Evolutionary conservation across 768 basidiomycete genomes (phyloP).

Genomic region (Galerina marginata): DNA sequence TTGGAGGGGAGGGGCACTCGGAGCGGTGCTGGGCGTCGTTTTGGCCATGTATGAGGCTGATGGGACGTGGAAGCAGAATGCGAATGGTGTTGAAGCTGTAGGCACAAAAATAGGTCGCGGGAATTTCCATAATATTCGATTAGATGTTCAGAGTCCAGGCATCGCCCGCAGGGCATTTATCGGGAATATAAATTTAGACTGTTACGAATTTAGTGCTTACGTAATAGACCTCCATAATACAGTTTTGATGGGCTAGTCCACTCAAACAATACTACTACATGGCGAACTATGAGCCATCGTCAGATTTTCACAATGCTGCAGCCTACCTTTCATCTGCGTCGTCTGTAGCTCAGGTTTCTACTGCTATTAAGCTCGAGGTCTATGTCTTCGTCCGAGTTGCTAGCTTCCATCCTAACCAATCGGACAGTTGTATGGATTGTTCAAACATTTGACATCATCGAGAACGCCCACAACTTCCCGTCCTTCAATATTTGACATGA

Average conservation of each 20-base stretch:
- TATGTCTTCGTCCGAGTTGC: slow-evolving; percentile 29
- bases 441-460: slow-evolving; percentile 74
- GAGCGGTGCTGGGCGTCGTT: too few species aligned
- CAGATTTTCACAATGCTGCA: slow-evolving; percentile 63
- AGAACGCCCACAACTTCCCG: slow-evolving; percentile 57
- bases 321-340: slow-evolving; percentile 64
- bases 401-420: slow-evolving; percentile 35
- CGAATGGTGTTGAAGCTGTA: too few species aligned
- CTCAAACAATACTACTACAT: slow-evolving; percentile 2
- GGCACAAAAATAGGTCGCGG: too few species aligned
- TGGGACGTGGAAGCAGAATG: too few species aligned
- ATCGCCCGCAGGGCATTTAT: too few species aligned
- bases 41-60: too few species aligned
- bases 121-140: too few species aligned
- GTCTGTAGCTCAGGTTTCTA: slow-evolving; percentile 60
- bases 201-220: slow-evolving; percentile 16
- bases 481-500: slow-evolving; percentile 80
- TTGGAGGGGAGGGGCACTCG: too few species aligned
- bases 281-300: slow-evolving; percentile 28
- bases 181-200: slow-evolving; percentile 7
- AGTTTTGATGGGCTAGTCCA: background rate
- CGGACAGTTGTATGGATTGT: slow-evolving; percentile 82
- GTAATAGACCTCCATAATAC: slow-evolving; percentile 20
- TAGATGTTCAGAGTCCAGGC: too few species aligned
- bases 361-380: slow-evolving; percentile 79